Conservation (phyloP, 345 rosid genomes). For the Turnera subulata region DNA sequence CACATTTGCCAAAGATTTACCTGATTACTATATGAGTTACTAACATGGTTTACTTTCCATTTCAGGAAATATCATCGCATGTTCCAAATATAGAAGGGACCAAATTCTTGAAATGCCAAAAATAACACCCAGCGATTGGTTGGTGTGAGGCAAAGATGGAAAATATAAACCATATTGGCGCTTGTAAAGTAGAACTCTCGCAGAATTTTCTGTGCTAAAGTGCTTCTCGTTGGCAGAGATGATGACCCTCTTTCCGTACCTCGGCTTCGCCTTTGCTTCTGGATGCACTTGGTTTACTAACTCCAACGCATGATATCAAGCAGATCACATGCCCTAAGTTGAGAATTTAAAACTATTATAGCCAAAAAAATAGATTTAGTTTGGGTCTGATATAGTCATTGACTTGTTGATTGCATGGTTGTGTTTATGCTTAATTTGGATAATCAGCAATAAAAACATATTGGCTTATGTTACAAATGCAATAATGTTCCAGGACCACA, state of each 20-base stretch:
- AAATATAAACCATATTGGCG: background rate
- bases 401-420: too few relatives aligned
- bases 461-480: too few relatives aligned
- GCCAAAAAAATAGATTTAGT: too few relatives aligned
- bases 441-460: too few relatives aligned
- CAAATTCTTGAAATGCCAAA: conserved; percentile 5
- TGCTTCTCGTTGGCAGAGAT: too few relatives aligned
- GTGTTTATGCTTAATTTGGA: too few relatives aligned
- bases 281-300: background rate
- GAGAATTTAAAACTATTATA: too few relatives aligned
- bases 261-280: background rate
- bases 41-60: background rate
- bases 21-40: too few relatives aligned
- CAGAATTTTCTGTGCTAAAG: background rate
- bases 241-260: background rate
- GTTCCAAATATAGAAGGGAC: conserved; percentile 7
- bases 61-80: background rate
- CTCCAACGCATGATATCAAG: background rate
- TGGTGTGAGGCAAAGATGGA: background rate
- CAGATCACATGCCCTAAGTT: background rate
- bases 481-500: too few relatives aligned
- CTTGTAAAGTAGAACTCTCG: background rate
- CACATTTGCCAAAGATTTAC: too few relatives aligned
- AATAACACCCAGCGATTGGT: background rate
- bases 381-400: too few relatives aligned